Evolutionary conservation across 192 early-diverging fungal genomes (phyloP).

Genomic region (Coemansia sp.): DNA sequence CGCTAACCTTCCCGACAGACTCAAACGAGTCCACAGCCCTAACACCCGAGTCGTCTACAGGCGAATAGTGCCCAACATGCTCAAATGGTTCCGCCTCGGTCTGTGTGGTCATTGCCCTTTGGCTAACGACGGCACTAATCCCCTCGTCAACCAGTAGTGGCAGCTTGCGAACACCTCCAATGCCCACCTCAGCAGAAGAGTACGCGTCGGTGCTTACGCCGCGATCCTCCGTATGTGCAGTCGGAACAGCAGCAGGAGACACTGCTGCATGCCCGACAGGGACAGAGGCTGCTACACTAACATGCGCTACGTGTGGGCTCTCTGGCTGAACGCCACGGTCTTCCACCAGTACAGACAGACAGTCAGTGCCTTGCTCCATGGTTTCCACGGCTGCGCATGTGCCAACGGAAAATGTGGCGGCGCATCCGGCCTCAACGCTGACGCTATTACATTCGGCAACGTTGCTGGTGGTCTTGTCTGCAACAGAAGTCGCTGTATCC

Average conservation of each 20-base stretch:
- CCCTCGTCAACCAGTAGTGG: neutral
- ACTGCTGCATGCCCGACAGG: slow-evolving; percentile 8
- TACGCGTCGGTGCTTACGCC: neutral
- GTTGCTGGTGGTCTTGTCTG: slow-evolving; percentile 19
- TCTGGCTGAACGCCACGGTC: slow-evolving; percentile 4
- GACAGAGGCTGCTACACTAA: neutral
- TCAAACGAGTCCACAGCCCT: slow-evolving; percentile 6
- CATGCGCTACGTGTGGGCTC: slow-evolving; percentile 1
- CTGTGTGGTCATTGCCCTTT: neutral
- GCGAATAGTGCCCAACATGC: neutral
- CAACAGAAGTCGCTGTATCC: neutral
- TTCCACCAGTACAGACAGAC: neutral
- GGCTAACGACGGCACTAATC: neutral
- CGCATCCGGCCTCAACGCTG: slow-evolving; percentile 13
- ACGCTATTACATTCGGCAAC: neutral
- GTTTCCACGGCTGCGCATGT: slow-evolving; percentile 4
- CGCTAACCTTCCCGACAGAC: slow-evolving; percentile 6
- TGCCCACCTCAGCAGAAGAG: neutral
- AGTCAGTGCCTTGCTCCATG: slow-evolving; percentile 9
- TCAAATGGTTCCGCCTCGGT: slow-evolving; percentile 1
- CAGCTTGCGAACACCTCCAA: neutral
- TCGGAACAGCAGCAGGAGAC: neutral
- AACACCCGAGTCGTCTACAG: neutral
- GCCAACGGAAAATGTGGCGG: slow-evolving; percentile 4
- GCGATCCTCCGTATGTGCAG: neutral